These are phyloP conservation scores for Nitzschia sp. DNA, from an alignment of 108 stramenopile genomes.

Conservation along the genomic window DNA sequence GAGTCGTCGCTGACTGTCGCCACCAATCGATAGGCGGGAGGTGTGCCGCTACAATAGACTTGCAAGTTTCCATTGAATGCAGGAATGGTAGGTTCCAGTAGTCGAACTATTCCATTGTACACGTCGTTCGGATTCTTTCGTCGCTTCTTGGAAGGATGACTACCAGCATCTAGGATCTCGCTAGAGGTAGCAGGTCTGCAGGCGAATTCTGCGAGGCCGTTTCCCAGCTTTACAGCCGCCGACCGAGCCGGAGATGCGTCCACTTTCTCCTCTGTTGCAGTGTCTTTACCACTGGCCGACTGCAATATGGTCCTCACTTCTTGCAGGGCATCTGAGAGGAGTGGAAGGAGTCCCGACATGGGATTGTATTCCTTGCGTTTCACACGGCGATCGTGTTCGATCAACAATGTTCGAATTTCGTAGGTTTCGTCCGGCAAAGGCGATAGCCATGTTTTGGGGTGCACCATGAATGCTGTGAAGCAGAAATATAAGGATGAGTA, in stretches of 20 bases:
- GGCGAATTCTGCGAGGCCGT: not conserved
- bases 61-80: constrained; percentile 1
- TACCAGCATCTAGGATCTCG: not conserved
- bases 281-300: not conserved
- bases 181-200: no score
- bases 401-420: constrained; percentile 62
- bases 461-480: constrained; percentile 43
- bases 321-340: not conserved
- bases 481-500: not conserved
- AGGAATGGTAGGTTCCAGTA: constrained; percentile 5
- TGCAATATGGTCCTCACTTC: not conserved
- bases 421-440: constrained; percentile 65
- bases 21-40: not conserved
- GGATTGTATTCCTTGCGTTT: constrained; percentile 52
- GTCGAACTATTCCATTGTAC: not conserved
- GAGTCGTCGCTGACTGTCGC: constrained; percentile 6
- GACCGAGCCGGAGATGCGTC: no score
- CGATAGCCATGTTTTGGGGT: constrained; percentile 57
- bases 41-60: not conserved
- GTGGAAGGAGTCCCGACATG: constrained; percentile 51
- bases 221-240: not conserved
- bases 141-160: not conserved
- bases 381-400: constrained; percentile 52
- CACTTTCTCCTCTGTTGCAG: no score
- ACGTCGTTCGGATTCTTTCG: not conserved